Percentiles rank a stretch among this genome's conserved stretches.
phyloP scores from a whole-genome alignment of 306 rosid species.

The Lathyrus oleraceus region DNA sequence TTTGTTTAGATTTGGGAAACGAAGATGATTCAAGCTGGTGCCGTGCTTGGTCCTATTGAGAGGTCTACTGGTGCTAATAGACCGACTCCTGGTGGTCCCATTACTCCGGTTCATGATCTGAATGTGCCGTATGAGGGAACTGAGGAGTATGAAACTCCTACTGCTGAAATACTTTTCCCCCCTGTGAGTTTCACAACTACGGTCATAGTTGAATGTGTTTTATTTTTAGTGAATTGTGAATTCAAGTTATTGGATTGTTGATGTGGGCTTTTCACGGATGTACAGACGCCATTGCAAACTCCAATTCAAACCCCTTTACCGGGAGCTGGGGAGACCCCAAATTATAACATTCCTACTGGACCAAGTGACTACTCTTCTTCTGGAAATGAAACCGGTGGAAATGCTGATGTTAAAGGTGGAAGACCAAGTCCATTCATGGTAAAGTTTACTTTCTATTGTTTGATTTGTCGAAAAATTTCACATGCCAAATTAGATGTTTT shows the following conservation, averaged over 20 bases:
- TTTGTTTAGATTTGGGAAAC: slow-evolving; percentile 85
- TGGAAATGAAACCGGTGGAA: slow-evolving; percentile 71
- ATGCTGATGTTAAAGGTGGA: slow-evolving; percentile 66
- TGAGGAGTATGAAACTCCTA: too few species aligned
- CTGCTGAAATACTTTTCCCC: too few species aligned
- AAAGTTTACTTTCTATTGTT: slow-evolving; percentile 25
- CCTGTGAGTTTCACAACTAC: slow-evolving; percentile 60
- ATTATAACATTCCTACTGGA: slow-evolving; percentile 90
- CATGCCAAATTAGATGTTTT: neutral
- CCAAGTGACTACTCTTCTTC: slow-evolving; percentile 71
- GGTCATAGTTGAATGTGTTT: neutral
- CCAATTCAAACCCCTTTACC: slow-evolving; percentile 95
- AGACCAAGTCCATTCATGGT: slow-evolving; percentile 80
- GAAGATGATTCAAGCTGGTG: too few species aligned
- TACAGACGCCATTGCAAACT: slow-evolving; percentile 86
- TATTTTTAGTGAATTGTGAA: neutral
- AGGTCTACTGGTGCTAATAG: too few species aligned
- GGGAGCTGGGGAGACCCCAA: slow-evolving; percentile 63
- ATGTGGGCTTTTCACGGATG: slow-evolving; percentile 32
- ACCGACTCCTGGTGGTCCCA: too few species aligned
- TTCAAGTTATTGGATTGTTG: slow-evolving; percentile 14
- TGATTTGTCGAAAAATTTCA: neutral
- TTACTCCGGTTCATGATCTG: too few species aligned
- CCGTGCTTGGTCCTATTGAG: too few species aligned
- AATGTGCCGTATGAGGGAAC: too few species aligned